Conservation (phyloP, 1,284 basidiomycete species). For the Trametes polyzona region DNA sequence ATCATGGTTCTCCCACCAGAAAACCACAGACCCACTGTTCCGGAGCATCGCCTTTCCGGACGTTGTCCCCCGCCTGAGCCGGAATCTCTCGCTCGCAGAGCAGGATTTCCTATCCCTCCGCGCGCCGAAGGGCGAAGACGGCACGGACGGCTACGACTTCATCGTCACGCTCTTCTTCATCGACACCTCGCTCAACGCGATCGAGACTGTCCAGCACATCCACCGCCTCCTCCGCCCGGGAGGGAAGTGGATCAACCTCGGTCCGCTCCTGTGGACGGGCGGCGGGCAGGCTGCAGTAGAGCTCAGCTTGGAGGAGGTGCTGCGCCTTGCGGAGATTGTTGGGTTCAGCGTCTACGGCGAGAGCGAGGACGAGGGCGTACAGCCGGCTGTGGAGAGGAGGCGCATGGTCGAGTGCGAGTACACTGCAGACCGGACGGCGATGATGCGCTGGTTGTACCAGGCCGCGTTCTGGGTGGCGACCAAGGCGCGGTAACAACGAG, state of each 20-base stretch:
- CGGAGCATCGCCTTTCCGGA: constrained; percentile 61
- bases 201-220: constrained; percentile 58
- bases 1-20: constrained; percentile 72
- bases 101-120: constrained; percentile 55
- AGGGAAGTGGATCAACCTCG: constrained; percentile 70
- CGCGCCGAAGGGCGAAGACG: constrained; percentile 12
- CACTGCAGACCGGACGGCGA: constrained; percentile 60
- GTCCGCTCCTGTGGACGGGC: constrained; percentile 65
- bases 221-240: constrained; percentile 55
- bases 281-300: constrained; percentile 59
- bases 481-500: constrained; percentile 33
- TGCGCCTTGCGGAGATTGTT: constrained; percentile 49
- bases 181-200: constrained; percentile 64
- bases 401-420: constrained; percentile 63
- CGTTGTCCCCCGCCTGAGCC: constrained; percentile 51
- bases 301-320: constrained; percentile 64
- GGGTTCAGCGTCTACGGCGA: constrained; percentile 50
- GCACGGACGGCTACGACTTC: constrained; percentile 53
- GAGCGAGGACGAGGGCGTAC: constrained; percentile 7
- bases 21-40: constrained; percentile 51
- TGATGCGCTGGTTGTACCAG: constrained; percentile 70
- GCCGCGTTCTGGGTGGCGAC: constrained; percentile 68
- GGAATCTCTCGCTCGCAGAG: constrained; percentile 47
- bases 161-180: constrained; percentile 74
- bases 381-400: constrained; percentile 26